phyloP scores from a whole-genome alignment of 768 basidiomycete genomes.

The Tulasnella sp. region DNA sequence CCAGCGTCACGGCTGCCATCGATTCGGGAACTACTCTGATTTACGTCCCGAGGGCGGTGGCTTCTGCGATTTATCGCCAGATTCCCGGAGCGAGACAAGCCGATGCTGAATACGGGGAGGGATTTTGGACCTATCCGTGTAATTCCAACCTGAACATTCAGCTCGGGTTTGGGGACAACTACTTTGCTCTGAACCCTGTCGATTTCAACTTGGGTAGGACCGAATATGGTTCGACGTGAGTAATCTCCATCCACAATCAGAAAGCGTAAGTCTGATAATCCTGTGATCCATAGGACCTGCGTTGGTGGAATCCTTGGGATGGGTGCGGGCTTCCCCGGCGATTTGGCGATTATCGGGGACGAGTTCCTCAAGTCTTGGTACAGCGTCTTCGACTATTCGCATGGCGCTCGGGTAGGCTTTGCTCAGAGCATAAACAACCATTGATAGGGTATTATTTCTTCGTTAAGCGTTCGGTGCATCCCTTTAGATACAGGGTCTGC shows the following conservation, averaged over 20 bases:
- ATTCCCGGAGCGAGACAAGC: constrained; percentile 9
- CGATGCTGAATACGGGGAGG: constrained; percentile 32
- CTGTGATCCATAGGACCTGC: constrained; percentile 42
- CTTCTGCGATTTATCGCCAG: constrained; percentile 44
- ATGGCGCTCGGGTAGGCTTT: constrained; percentile 20
- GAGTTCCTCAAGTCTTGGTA: constrained; percentile 62
- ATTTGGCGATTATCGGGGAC: constrained; percentile 60
- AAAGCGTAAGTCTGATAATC: neutral
- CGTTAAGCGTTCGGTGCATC: too few species aligned
- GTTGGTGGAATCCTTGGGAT: constrained; percentile 53
- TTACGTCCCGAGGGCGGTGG: constrained; percentile 49
- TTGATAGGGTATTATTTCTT: neutral
- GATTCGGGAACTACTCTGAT: constrained; percentile 67
- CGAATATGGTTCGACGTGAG: constrained; percentile 36
- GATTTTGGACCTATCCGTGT: constrained; percentile 58
- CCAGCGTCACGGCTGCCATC: constrained; percentile 46
- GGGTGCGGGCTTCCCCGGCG: constrained; percentile 45
- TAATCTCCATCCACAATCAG: constrained; percentile 17
- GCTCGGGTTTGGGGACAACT: constrained; percentile 45
- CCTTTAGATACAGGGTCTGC: too few species aligned
- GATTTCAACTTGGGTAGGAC: constrained; percentile 58
- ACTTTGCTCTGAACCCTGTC: constrained; percentile 42
- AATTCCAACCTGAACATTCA: constrained; percentile 37
- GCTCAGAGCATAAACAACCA: constrained; percentile 6
- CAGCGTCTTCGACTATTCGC: constrained; percentile 15